A percentile compares a stretch with the other conserved stretches of the same genome.
These are phyloP conservation scores for Sporothrix dimorphospora DNA, from an alignment of 2,329 filamentous ascomycete genomes.

Conservation along the genomic window DNA sequence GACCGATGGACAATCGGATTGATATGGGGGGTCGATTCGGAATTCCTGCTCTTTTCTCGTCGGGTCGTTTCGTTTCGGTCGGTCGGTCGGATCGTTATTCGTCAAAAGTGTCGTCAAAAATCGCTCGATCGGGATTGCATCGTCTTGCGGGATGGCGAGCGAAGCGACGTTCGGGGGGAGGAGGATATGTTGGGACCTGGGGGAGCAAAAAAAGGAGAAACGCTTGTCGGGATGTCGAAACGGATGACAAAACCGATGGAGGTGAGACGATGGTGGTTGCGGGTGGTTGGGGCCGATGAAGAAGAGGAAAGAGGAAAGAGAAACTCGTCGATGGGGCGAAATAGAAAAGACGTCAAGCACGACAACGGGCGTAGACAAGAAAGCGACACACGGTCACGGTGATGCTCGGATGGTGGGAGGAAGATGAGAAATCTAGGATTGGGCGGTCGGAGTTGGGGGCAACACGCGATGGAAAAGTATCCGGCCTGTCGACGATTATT, in stretches of 20 bases:
- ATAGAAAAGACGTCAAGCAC: background rate
- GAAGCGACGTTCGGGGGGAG: background rate
- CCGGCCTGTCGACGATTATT: background rate
- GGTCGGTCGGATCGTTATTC: background rate
- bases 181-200: background rate
- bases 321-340: background rate
- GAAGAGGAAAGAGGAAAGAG: background rate
- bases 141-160: background rate
- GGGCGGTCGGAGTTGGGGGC: background rate
- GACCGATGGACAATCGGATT: no score
- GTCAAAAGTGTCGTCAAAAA: background rate
- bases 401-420: background rate
- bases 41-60: no score
- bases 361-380: background rate
- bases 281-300: background rate
- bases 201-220: background rate
- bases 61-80: background rate
- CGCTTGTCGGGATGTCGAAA: background rate
- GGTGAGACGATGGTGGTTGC: background rate
- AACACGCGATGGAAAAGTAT: background rate
- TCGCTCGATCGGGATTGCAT: slow-evolving; percentile 2
- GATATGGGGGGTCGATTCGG: no score
- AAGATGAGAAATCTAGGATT: background rate
- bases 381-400: background rate
- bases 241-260: background rate